Evolutionary conservation across 352 stramenopile species (phyloP).

Genomic region (Aphanomyces euteiches): DNA sequence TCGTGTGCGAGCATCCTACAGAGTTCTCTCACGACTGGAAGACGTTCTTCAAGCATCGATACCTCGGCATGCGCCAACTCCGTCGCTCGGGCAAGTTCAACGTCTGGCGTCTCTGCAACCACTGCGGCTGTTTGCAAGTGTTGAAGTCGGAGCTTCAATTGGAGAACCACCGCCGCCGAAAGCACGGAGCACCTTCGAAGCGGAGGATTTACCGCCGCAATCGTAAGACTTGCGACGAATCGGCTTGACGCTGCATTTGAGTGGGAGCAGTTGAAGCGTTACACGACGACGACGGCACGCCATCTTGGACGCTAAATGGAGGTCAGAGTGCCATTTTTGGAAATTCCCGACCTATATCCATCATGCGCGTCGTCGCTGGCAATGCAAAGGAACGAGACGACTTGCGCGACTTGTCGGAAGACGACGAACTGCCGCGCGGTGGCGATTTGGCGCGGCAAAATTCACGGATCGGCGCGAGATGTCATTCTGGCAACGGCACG

Average conservation of each 20-base stretch:
- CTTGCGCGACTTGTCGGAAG: slow-evolving; percentile 19
- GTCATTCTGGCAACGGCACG: slow-evolving; percentile 14
- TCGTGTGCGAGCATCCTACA: background rate
- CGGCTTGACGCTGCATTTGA: too few relatives aligned
- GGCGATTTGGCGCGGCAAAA: background rate
- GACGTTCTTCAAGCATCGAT: slow-evolving; percentile 9
- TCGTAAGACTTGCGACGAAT: too few relatives aligned
- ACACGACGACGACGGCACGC: background rate
- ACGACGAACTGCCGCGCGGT: slow-evolving; percentile 4
- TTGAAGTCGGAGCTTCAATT: background rate
- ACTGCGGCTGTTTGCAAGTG: slow-evolving; percentile 9
- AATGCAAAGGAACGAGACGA: slow-evolving; percentile 23
- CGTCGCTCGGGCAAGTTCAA: slow-evolving; percentile 10
- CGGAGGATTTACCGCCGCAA: too few relatives aligned
- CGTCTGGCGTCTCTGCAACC: background rate
- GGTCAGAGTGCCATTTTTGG: too few relatives aligned
- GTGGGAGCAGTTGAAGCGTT: background rate
- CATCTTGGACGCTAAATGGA: background rate
- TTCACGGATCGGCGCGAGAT: slow-evolving; percentile 20
- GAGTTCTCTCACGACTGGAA: slow-evolving; percentile 18
- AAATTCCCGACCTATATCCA: too few relatives aligned
- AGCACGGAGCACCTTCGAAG: background rate
- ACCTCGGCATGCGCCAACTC: background rate
- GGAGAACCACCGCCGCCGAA: background rate
- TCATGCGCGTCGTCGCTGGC: slow-evolving; percentile 22